Evolutionary conservation across 495 filamentous ascomycete species (phyloP), one percentile per base, ranked within the genome.

Genomic region (Penicillium lagena): DNA sequence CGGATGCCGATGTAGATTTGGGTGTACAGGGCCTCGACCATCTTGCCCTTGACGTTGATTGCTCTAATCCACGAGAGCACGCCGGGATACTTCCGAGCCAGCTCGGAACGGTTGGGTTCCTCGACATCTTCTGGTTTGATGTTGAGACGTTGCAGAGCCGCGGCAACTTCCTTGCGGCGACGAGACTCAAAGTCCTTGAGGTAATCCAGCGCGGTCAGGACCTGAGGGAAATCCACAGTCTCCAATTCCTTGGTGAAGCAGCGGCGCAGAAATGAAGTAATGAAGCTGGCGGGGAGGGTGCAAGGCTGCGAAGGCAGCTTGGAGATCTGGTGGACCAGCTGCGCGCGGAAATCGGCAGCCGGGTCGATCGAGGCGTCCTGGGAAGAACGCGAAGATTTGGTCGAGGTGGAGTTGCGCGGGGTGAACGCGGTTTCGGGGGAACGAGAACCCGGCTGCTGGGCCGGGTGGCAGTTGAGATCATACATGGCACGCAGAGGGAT

Each of bases 401-500:
- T 47, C 2, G 60, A 55, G 45, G 63, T 49, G 54, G 69, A 61
- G 49, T 59, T 49, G 10, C 64, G 64, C 7, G 60, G 32, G 35
- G 54, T 42, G 52, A 72, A 56, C 46, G 56, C 46, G 34, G 67
- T 64, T 34, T 68, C 49, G 50, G 62, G 50, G 41, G 46, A 31
- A 52, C 49, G 44, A 52, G 62, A 47, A 55, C 45, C 52, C 49
- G 44, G 52, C 62, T 48, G 55, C 45, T 36, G 49, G 70, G 43
- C 68, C 6, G 78, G 71, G 34, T 77, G 70, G 47, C 75, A 82
- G 54, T 89, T 89, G 60, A 89, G 70, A 11, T 73, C 75, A 59
- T 88, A 89, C 73, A 87, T 86, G 45, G 79, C 85, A 40, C 83
- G 78, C 14, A 89, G 70, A 12, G 85, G 85, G 34, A 89, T 81